Base-by-base conservation (phyloP, 148 eudicot genomes). In the Heliamphora exappendiculata region DNA sequence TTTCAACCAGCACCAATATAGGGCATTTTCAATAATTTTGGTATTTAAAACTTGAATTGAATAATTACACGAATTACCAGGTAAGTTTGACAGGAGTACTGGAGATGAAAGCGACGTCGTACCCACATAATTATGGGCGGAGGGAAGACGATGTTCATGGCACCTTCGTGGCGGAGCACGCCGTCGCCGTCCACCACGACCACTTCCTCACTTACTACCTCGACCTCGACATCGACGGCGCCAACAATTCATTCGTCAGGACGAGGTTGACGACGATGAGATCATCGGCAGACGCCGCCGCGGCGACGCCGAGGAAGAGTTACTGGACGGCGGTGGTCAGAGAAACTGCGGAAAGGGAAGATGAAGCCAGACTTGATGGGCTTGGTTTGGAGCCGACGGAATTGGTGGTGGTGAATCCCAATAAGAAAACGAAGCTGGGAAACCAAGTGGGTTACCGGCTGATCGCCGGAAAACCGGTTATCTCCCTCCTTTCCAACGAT, bases 201-300 rank as follows among this genome's bases (percentile, higher is more conserved):
- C 98, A 94, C 67, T 94, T 87, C 77, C 31, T 94, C 3, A 89
- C 97, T 6, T 94, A 90, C 80, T 80, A 84, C 65, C 88, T 89
- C 7, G 92, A 89, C 80, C 72, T 89, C 7, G 92, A 89, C 78
- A 31, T 89, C 0, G 90, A 89, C 45, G 90, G 92, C 0, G 31
- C 47, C 7, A 12, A 65, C 24, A 89, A 89, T 58, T 84, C 92
- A 17, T 81, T 89, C 72, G 37, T 87, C 51, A 84, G 68, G 64
- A 53, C 87, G 2, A 76, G 78, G 11, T 59, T 89, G 8, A 37
- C 86, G 41, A 75, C 84, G 0, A 33, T 44, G 0, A 75, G 79
- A 75, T 84, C 82, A 0, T 74, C 49, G 49, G 44, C 3, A 42
- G 76, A 26, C n/a, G 74, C 34, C 78, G n/a, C n/a, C n/a, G n/a